Conservation (phyloP, 2,329 filamentous ascomycete species). For the Ophiognomonia clavigignenti-juglandacearum region DNA sequence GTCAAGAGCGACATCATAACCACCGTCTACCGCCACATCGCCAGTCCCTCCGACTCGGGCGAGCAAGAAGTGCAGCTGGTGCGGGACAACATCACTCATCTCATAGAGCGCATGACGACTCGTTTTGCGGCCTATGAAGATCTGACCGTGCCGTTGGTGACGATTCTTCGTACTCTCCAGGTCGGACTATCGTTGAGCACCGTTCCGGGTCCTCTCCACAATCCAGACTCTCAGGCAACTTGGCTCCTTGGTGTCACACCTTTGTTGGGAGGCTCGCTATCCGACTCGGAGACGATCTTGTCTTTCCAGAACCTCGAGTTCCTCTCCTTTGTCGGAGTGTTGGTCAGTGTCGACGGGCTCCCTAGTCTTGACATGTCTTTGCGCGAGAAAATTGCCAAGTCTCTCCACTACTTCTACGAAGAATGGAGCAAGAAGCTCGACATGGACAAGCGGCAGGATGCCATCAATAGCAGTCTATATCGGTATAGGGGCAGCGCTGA, state of each 20-base stretch:
- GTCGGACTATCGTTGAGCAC: constrained; percentile 63
- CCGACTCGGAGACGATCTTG: constrained; percentile 21
- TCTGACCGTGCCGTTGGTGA: constrained; percentile 70
- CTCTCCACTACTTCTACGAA: constrained; percentile 68
- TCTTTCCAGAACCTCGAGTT: constrained; percentile 40
- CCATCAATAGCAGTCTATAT: constrained; percentile 72
- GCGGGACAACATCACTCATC: constrained; percentile 56
- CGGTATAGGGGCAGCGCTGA: constrained; percentile 75
- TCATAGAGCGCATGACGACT: constrained; percentile 64
- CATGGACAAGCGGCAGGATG: constrained; percentile 69
- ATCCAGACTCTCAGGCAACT: constrained; percentile 1
- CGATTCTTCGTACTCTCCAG: constrained; percentile 73
- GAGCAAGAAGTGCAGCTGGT: constrained; percentile 45
- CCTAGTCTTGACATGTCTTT: constrained; percentile 34
- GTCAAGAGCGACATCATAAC: constrained; percentile 41
- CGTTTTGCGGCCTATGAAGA: constrained; percentile 81
- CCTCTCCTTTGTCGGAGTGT: constrained; percentile 41
- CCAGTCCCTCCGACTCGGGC: constrained; percentile 25
- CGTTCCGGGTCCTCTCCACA: constrained; percentile 1
- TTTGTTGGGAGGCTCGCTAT: constrained; percentile 47
- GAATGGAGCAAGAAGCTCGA: constrained; percentile 77
- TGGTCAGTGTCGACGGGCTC: constrained; percentile 43
- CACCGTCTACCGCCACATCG: constrained; percentile 30
- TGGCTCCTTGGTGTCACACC: constrained; percentile 44
- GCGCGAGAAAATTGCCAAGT: constrained; percentile 55